Evolutionary conservation across 2,329 filamentous ascomycete genomes (phyloP).

Genomic region (Venturia carpophila): DNA sequence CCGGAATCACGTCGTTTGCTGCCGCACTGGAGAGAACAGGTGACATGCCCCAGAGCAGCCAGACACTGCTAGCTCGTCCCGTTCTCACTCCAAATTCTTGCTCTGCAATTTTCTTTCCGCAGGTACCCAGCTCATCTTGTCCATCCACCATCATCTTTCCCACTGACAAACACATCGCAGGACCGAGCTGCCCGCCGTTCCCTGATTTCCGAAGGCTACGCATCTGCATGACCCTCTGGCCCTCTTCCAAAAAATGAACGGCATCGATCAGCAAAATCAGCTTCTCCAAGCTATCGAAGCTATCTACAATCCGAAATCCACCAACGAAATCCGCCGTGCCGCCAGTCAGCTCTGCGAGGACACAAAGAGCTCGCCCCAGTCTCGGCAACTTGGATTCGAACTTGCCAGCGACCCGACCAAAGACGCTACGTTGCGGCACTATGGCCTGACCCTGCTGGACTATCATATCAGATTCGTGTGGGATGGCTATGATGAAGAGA

Average conservation of each 20-base stretch:
- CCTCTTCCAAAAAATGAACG: slow-evolving; percentile 16
- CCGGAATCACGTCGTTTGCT: neutral
- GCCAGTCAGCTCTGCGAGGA: slow-evolving; percentile 81
- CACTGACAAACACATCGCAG: neutral
- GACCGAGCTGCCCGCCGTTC: neutral
- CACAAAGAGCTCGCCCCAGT: slow-evolving; percentile 70
- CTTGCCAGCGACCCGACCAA: slow-evolving; percentile 70
- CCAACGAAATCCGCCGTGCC: slow-evolving; percentile 72
- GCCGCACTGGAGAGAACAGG: neutral
- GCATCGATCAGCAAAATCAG: slow-evolving; percentile 17
- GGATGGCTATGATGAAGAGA: slow-evolving; percentile 60
- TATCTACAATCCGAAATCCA: slow-evolving; percentile 73
- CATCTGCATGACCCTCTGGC: neutral
- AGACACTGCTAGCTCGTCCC: neutral
- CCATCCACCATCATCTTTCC: neutral
- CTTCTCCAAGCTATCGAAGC: slow-evolving; percentile 77
- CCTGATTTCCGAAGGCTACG: neutral
- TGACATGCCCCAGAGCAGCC: neutral
- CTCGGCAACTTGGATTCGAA: slow-evolving; percentile 75
- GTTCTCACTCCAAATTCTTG: neutral
- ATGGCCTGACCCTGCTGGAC: slow-evolving; percentile 85
- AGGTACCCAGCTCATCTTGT: neutral
- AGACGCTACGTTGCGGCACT: slow-evolving; percentile 79
- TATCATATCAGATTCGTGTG: slow-evolving; percentile 82
- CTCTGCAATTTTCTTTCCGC: neutral